Conservation (phyloP, 208 protist genomes). For the Angomonas desouzai region DNA sequence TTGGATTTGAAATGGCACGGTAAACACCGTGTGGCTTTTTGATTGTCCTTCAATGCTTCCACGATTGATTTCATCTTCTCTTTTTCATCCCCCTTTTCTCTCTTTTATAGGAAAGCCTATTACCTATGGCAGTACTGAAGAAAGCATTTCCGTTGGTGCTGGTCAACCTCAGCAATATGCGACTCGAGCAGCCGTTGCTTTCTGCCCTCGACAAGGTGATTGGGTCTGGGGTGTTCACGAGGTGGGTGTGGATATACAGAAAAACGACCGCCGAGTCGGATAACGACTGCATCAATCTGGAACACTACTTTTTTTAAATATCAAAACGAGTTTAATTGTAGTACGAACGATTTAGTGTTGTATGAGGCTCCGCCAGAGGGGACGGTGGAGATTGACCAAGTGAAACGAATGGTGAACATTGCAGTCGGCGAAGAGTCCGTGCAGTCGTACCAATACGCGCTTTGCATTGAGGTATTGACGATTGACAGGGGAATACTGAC, state of each 20-base stretch:
- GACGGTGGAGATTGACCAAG: neutral
- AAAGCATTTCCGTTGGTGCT: neutral
- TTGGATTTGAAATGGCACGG: too few species aligned
- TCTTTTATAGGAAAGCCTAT: slow-evolving; percentile 12
- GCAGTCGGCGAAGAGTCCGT: neutral
- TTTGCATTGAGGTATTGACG: neutral
- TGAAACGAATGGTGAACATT: neutral
- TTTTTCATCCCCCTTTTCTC: slow-evolving; percentile 16
- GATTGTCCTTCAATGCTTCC: too few species aligned
- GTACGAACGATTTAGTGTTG: neutral
- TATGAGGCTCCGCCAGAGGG: neutral
- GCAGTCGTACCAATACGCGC: neutral
- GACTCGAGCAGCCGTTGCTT: neutral
- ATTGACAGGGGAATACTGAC: neutral
- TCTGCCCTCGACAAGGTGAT: neutral
- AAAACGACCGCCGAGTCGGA: neutral
- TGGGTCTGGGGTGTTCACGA: neutral
- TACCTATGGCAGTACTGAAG: too few species aligned
- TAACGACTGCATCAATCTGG: neutral
- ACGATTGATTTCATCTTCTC: too few species aligned
- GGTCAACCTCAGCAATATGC: neutral
- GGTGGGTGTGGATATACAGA: slow-evolving; percentile 5
- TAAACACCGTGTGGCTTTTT: too few species aligned
- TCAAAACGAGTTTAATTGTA: slow-evolving; percentile 1
- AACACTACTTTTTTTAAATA: neutral